Conservation (phyloP, 1,284 basidiomycete genomes). For the Ustilago loliicola region DNA sequence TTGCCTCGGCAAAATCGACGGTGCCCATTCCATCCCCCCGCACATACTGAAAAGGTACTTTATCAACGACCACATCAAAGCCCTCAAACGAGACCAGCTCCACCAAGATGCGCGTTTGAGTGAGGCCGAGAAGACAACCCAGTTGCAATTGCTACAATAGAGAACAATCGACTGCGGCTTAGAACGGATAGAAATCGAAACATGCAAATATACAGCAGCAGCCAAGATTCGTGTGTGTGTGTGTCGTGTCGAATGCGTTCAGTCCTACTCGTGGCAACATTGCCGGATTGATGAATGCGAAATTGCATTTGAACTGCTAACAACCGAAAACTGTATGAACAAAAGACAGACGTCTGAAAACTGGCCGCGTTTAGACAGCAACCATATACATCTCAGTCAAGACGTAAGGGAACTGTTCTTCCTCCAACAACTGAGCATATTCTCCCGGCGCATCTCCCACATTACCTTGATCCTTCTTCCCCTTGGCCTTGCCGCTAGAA, state of each 20-base stretch:
- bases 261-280: no score
- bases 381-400: constrained; percentile 65
- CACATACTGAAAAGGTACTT: constrained; percentile 49
- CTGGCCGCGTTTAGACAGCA: constrained; percentile 17
- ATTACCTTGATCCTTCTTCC: constrained; percentile 16
- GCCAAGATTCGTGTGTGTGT: no score
- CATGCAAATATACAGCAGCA: no score
- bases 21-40: constrained; percentile 51
- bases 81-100: constrained; percentile 54
- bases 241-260: no score
- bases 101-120: not conserved
- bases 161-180: not conserved
- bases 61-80: constrained; percentile 61
- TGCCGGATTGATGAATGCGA: no score
- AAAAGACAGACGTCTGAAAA: not conserved
- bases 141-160: not conserved
- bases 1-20: constrained; percentile 59
- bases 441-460: constrained; percentile 65
- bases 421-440: constrained; percentile 64
- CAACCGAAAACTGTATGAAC: no score
- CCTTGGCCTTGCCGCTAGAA: constrained; percentile 22
- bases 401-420: constrained; percentile 67
- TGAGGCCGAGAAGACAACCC: not conserved
- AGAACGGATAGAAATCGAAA: no score
- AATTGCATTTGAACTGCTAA: not conserved